Evolutionary conservation across 805 yeast genomes (phyloP).

Genomic region (Lipomyces yamanashiensis): DNA sequence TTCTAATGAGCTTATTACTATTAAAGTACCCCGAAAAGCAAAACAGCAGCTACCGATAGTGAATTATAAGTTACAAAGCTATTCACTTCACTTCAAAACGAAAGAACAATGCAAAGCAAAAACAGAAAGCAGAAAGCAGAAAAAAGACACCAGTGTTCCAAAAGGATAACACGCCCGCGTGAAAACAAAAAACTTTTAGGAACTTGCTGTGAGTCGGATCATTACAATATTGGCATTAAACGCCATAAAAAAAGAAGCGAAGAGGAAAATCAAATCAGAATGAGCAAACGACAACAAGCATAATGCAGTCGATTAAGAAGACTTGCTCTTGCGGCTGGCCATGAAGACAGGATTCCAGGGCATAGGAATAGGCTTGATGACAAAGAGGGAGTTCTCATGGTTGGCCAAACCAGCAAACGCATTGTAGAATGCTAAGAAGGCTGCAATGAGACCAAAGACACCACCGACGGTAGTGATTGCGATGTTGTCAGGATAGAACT

Average conservation of each 20-base stretch:
- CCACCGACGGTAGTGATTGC: slow-evolving; percentile 62
- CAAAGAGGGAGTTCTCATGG: slow-evolving; percentile 49
- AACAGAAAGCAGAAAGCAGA: too few relatives aligned
- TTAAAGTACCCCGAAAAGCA: too few relatives aligned
- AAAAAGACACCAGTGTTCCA: too few relatives aligned
- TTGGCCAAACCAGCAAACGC: slow-evolving; percentile 68
- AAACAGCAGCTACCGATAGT: too few relatives aligned
- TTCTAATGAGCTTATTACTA: too few relatives aligned
- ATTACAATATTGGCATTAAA: too few relatives aligned
- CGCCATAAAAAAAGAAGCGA: not conserved
- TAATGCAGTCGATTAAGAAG: not conserved
- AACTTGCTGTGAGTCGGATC: not conserved
- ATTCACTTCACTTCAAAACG: too few relatives aligned
- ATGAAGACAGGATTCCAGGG: slow-evolving; percentile 29
- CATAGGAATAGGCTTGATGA: slow-evolving; percentile 31
- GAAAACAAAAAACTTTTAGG: not conserved
- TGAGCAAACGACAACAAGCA: not conserved
- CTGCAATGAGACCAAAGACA: slow-evolving; percentile 60
- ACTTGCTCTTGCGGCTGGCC: slow-evolving; percentile 11
- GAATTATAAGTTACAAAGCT: too few relatives aligned
- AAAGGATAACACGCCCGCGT: slow-evolving; percentile 4
- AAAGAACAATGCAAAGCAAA: too few relatives aligned
- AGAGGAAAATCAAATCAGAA: not conserved
- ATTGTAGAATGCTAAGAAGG: slow-evolving; percentile 64
- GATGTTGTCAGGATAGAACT: slow-evolving; percentile 46